These are phyloP conservation scores for Tylopilus balloui DNA, from an alignment of 768 basidiomycete genomes.

Conservation along the genomic window DNA sequence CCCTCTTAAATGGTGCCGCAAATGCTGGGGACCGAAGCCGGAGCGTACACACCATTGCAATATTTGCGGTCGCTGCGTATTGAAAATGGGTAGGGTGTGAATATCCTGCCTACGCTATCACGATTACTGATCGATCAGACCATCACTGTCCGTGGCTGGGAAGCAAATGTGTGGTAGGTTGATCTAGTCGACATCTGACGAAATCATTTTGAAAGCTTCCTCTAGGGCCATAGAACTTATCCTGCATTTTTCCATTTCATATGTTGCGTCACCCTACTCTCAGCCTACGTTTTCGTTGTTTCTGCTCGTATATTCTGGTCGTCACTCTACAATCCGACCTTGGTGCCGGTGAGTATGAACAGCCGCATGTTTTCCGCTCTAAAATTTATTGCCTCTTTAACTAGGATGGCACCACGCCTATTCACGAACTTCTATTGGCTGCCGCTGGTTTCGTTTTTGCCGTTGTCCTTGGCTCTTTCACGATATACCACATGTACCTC, in stretches of 20 bases:
- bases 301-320: constrained; percentile 53
- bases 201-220: constrained; percentile 1
- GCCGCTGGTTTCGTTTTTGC: constrained; percentile 55
- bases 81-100: constrained; percentile 70
- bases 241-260: constrained; percentile 81
- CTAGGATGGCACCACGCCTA: constrained; percentile 60
- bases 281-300: constrained; percentile 55
- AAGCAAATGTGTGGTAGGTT: constrained; percentile 69
- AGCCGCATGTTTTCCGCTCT: neutral
- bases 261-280: constrained; percentile 54
- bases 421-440: constrained; percentile 68
- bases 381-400: constrained; percentile 3
- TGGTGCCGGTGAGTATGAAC: constrained; percentile 46
- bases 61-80: constrained; percentile 69
- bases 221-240: constrained; percentile 77
- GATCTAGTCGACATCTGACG: neutral
- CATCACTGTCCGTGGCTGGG: constrained; percentile 88
- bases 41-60: constrained; percentile 79
- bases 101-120: neutral
- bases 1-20: constrained; percentile 70
- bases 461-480: constrained; percentile 71
- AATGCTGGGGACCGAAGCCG: constrained; percentile 76
- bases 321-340: constrained; percentile 59
- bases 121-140: constrained; percentile 41
- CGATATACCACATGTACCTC: constrained; percentile 72